Conservation (phyloP, 1,284 basidiomycete species). For the Apiotrichum porosum region DNA sequence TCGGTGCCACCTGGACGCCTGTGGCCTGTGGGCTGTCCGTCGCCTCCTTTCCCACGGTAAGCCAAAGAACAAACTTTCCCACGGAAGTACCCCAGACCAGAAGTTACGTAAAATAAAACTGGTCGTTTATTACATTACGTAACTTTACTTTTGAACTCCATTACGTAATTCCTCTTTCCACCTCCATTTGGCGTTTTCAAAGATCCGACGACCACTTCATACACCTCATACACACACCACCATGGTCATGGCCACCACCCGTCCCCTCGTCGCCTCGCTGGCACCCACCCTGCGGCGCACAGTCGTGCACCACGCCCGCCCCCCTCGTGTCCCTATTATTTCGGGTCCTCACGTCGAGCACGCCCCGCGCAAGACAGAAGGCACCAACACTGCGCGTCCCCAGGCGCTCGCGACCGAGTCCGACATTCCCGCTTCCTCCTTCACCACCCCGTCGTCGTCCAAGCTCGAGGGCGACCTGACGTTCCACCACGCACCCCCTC, state of each 20-base stretch:
- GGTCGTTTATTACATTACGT: too few species aligned
- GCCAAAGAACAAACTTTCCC: too few species aligned
- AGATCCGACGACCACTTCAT: too few species aligned
- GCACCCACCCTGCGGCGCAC: conserved; percentile 13
- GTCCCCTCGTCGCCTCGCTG: conserved; percentile 9
- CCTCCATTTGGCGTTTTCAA: too few species aligned
- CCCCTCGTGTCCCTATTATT: conserved; percentile 33
- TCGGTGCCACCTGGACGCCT: too few species aligned
- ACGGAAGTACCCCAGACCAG: too few species aligned
- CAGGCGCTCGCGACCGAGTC: conserved; percentile 2
- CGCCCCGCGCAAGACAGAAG: conserved; percentile 29
- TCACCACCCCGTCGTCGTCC: conserved; percentile 8
- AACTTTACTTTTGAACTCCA: too few species aligned
- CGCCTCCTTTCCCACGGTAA: too few species aligned
- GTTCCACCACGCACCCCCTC: conserved; percentile 42
- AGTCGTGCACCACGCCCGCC: conserved; percentile 40
- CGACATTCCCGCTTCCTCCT: neutral
- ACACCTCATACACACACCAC: neutral
- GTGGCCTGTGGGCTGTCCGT: too few species aligned
- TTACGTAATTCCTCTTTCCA: too few species aligned
- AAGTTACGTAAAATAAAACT: too few species aligned
- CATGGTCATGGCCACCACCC: conserved; percentile 1
- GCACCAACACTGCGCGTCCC: conserved; percentile 35
- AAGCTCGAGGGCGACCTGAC: conserved; percentile 24
- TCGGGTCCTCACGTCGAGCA: conserved; percentile 30